Base-by-base conservation (phyloP, 169 alveolate genomes). In the Theileria parva region DNA sequence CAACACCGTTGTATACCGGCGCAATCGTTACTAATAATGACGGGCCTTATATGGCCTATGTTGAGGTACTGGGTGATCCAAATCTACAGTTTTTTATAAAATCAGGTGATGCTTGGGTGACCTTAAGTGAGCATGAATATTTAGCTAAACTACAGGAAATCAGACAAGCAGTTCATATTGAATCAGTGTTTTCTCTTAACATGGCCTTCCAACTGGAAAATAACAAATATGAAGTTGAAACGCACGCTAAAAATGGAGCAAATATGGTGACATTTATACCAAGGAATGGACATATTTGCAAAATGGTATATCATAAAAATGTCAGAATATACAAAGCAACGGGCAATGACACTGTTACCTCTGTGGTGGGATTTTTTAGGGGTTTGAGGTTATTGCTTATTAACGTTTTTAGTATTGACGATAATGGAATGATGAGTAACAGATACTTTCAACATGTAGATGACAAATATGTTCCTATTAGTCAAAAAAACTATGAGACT, bases 251-350 rank as follows among this genome's bases (percentile, higher is more conserved):
- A n/a, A 63, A 23, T 17, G 25, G 19, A 21, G 37, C 50, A 21
- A 63, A 63, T 34, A 27, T 63, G 48, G 25, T n/a, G 53, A 25
- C 25, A 27, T 63, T 28, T 39, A n/a, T 51, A 34, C 71, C 71
- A 19, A n/a, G 15, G 71, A 63, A 15, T 7, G 51, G 50, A 5
- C 71, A 63, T 51, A 63, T 17, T 0, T 17, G 32, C 7, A 63
- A 30, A 21, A 15, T 30, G 25, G 71, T 63, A 30, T 30, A 63
- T 39, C 44, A 63, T 39, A 30, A 63, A 32, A 30, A 15, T 4
- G 27, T 17, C 6, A 15, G 27, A 21, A 63, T 63, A 30, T 63
- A 8, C 2, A 63, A 23, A 15, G 51, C 71, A 21, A 5, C 48
- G 71, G 0, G 5, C 28, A 15, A 15, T 39, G 39, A 63, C 0